phyloP scores from a whole-genome alignment of 2,329 filamentous ascomycete genomes.

The Aureobasidium sp. region DNA sequence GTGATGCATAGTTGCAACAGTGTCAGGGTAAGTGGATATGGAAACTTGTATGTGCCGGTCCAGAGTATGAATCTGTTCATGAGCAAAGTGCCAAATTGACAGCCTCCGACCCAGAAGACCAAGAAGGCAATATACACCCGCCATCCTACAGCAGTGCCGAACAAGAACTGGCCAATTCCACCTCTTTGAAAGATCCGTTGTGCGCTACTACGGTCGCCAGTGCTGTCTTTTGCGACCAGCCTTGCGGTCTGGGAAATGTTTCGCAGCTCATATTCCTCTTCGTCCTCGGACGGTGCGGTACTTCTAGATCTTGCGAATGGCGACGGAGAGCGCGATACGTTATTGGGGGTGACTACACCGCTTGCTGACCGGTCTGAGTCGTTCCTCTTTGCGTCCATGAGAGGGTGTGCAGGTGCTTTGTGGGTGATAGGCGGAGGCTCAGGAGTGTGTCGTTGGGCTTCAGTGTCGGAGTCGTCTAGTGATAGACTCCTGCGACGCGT shows the following conservation, averaged over 20 bases:
- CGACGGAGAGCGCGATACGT: slow-evolving; percentile 35
- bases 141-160: slow-evolving; percentile 39
- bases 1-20: slow-evolving; percentile 43
- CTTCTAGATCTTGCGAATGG: slow-evolving; percentile 35
- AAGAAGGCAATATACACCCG: slow-evolving; percentile 39
- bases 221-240: slow-evolving; percentile 29
- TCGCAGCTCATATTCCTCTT: slow-evolving; percentile 32
- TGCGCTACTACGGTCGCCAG: slow-evolving; percentile 22
- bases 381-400: slow-evolving; percentile 17
- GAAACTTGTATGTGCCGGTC: slow-evolving; percentile 32
- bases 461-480: slow-evolving; percentile 25
- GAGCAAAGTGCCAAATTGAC: slow-evolving; percentile 37
- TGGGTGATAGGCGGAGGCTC: slow-evolving; percentile 13
- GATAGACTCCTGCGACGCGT: slow-evolving; percentile 19
- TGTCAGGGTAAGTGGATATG: slow-evolving; percentile 43
- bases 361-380: slow-evolving; percentile 16
- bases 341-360: slow-evolving; percentile 35
- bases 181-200: slow-evolving; percentile 24
- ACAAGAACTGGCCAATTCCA: slow-evolving; percentile 40
- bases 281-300: slow-evolving; percentile 38
- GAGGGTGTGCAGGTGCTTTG: not conserved
- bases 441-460: slow-evolving; percentile 16
- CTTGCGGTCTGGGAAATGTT: slow-evolving; percentile 29
- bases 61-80: slow-evolving; percentile 45
- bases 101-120: slow-evolving; percentile 40